Base-by-base conservation (phyloP, 2,329 filamentous ascomycete genomes). In the Diaporthe sp. region DNA sequence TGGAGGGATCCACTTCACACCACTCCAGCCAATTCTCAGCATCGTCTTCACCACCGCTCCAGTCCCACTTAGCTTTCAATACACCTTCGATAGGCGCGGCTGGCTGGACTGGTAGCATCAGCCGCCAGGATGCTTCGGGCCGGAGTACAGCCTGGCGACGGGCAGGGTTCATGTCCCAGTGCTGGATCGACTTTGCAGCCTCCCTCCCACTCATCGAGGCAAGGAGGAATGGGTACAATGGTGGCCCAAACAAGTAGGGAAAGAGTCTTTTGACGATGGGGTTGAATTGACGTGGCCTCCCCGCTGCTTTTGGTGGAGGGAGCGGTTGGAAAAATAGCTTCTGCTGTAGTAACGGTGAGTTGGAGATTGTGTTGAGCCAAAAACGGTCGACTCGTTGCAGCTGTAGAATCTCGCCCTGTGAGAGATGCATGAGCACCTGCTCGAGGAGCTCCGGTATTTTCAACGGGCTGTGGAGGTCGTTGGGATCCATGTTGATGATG, bases 131-230 rank as follows among this genome's bases (percentile, higher is more conserved):
- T 38, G 55, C 55, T n/a, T 58, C 19, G 10, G 55, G 55, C 19
- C 19, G 55, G 10, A 58, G 10, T 25, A 38, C 19, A 3, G 55
- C 55, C 5, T 15, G 10, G 5, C 55, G 33, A 35, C 30, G 55
- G 4, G 4, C 4, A 15, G 7, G 22, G n/a, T 38, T 33, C 8
- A 4, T 2, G 4, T 10, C 5, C 54, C 54, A 57, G n/a, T 15
- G 3, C 13, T 13, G 30, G 19, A 35, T 35, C 7, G 9, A 12
- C 7, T 12, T 2, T 6, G n/a, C 33, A n/a, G 33, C 55, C 30
- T 1, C 4, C 3, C 2, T 13, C 22, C 3, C 13, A 25, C 4
- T 12, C 2, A 9, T 3, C n/a, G 6, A 35, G 1, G 2, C 1
- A 13, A 2, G 9, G 30, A 15, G 30, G 13, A 17, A 58, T 15